Evolutionary conservation across 495 filamentous ascomycete genomes (phyloP).

Genomic region (Hyaloscypha variabilis): DNA sequence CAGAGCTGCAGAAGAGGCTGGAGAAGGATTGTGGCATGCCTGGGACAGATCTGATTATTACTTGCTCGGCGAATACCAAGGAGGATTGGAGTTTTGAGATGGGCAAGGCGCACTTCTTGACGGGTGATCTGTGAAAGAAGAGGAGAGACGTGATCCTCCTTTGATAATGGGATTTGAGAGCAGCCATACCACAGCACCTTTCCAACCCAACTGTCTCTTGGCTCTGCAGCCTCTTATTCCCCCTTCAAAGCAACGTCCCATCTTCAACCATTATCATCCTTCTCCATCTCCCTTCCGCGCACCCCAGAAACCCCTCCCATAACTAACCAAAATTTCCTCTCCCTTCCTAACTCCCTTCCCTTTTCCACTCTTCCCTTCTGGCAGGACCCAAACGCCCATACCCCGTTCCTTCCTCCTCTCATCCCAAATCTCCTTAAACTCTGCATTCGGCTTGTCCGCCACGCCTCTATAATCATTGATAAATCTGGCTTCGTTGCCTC

Average conservation of each 20-base stretch:
- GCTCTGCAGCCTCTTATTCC: no score
- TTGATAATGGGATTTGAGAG: no score
- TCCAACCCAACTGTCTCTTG: no score
- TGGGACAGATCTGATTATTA: slow-evolving; percentile 13
- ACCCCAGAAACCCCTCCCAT: slow-evolving; percentile 70
- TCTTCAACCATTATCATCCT: no score
- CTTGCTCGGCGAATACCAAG: neutral
- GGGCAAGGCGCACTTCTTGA: slow-evolving; percentile 16
- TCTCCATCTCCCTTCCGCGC: slow-evolving; percentile 28
- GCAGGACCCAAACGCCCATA: slow-evolving; percentile 65
- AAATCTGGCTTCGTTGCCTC: slow-evolving; percentile 72
- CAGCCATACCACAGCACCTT: no score
- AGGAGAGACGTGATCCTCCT: no score
- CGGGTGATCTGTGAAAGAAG: slow-evolving; percentile 9
- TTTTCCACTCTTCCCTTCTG: slow-evolving; percentile 47
- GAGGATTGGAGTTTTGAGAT: slow-evolving; percentile 18
- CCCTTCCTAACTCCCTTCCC: slow-evolving; percentile 54
- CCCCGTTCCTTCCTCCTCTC: slow-evolving; percentile 45
- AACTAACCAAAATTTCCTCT: slow-evolving; percentile 66
- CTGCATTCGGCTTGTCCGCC: slow-evolving; percentile 39
- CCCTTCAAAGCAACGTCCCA: no score
- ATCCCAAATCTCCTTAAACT: slow-evolving; percentile 61
- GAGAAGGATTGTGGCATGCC: slow-evolving; percentile 8
- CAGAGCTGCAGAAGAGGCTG: slow-evolving; percentile 5
- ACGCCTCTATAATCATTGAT: slow-evolving; percentile 77